Base-by-base conservation (phyloP, 1,284 basidiomycete species). In the Albatrellus sp. region DNA sequence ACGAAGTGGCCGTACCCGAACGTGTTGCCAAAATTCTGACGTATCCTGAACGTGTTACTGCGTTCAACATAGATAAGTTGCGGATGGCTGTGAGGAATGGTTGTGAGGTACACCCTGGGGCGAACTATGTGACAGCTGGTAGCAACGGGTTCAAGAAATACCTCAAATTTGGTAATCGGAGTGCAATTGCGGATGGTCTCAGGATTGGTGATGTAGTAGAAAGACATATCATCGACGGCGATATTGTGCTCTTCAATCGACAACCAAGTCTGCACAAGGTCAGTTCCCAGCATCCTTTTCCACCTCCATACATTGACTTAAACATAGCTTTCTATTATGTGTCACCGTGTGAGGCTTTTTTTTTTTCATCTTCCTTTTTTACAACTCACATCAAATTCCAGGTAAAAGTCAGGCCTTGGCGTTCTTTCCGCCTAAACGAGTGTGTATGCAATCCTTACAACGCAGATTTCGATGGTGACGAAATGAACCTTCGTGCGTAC, bases 391-490 rank as follows among this genome's bases (percentile, higher is more conserved):
- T n/a, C 10, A 30, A 30, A 20, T 7, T 24, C 39, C 47, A 81
- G 78, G 79, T 80, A 47, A 94, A 94, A 73, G 79, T 99, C 46
- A 74, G 96, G 29, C 96, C 96, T 32, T 99, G 96, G 96, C 71
- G 94, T 53, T 92, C 96, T 1, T 97, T 99, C 69, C 79, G 96
- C 40, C 69, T 99, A 47, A 99, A 99, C 60, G 96, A 99, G 62
- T 99, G 96, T 77, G 96, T 96, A 8, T 99, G 96, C 65, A 94
- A 91, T 43, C 96, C 96, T 2, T 99, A 99, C 68, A 98, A 98
- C 59, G 96, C 96, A 45, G 96, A 99, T 68, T 99, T 99, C 57
- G 96, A 99, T 60, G 96, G 96, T 51, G 96, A 99, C 61, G 96
- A 99, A 65, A 99, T 99, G 96, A 99, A 99, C 64, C 72, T 99